Evolutionary conservation across 2,329 filamentous ascomycete genomes (phyloP).

Genomic region (Neonectria neomacrospora): DNA sequence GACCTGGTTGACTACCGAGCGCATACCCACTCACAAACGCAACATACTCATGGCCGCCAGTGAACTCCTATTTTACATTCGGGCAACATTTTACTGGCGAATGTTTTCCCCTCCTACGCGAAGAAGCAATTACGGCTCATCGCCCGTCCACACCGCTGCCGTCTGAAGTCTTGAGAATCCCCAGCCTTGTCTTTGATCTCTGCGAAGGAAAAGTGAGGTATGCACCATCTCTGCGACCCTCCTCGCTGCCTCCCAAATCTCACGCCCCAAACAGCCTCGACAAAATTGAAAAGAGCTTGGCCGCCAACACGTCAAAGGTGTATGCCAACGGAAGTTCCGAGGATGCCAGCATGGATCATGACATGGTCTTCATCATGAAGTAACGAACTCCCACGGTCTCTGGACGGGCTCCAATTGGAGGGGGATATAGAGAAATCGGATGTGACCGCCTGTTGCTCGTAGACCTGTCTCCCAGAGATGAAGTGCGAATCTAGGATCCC

Average conservation of each 20-base stretch:
- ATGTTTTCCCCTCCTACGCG: slow-evolving; percentile 41
- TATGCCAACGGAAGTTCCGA: slow-evolving; percentile 30
- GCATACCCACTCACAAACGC: slow-evolving; percentile 10
- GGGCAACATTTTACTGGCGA: slow-evolving; percentile 43
- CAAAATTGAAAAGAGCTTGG: slow-evolving; percentile 41
- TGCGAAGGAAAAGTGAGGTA: slow-evolving; percentile 42
- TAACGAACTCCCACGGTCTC: slow-evolving; percentile 24
- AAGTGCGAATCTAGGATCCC: slow-evolving; percentile 38
- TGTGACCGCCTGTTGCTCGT: slow-evolving; percentile 40
- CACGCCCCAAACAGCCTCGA: slow-evolving; percentile 32
- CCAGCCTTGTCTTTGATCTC: slow-evolving; percentile 40
- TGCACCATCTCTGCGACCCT: background rate
- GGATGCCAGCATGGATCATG: slow-evolving; percentile 37
- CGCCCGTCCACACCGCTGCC: slow-evolving; percentile 37
- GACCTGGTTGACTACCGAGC: slow-evolving; percentile 14
- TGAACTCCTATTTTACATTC: slow-evolving; percentile 44
- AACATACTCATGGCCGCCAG: slow-evolving; percentile 31
- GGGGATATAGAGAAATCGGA: slow-evolving; percentile 42
- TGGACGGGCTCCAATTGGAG: slow-evolving; percentile 40
- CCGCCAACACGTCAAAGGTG: slow-evolving; percentile 33
- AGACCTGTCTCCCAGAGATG: slow-evolving; percentile 42
- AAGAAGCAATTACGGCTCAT: slow-evolving; percentile 37
- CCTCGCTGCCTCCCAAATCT: slow-evolving; percentile 17
- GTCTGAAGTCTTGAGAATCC: slow-evolving; percentile 38
- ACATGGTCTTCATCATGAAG: slow-evolving; percentile 45